Evolutionary conservation across 805 yeast species (phyloP), one percentile per base, ranked within the genome.

Genomic region (Teunomyces stri): DNA sequence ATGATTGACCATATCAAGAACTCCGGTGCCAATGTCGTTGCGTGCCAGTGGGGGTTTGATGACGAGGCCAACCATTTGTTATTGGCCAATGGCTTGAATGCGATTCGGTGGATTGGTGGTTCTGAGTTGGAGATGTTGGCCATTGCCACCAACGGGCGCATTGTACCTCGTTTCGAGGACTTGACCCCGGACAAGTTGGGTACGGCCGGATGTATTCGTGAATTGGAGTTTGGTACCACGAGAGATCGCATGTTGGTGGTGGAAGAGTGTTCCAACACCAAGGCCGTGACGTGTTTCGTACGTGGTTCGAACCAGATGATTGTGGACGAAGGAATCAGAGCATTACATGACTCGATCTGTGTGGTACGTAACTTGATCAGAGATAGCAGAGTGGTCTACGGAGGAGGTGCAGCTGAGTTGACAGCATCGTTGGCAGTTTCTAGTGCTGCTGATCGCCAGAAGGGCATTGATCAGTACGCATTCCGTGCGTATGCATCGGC

Each of bases 21-120:
- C 21, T 78, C 96, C 0, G 98, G 98, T 36, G 98, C 99, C 25
- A 92, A 91, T 66, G 81, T 92, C 47, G 99, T 92, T 44, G 92
- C 95, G 34, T 94, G 99, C 72, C 99, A 92, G 74, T 92, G 99
- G 99, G 99, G 99, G 13, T 94, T 92, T 60, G 99, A 92, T 68
- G 99, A 92, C 67, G 99, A 92, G 74, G 98, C 98, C 36, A 92
- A 92, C 70, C 97, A 94, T 69, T 72, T 94, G 64, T 76, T 94
- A 50, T 75, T 91, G 57, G 87, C 92, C 59, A 89, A 92, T 68
- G 80, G 88, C 37, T 78, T 94, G 53, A 96, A 97, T 33, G 98
- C 98, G 20, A 94, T 94, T 35, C 84, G 99, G 74, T 94, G 99
- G 99, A 96, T 94, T 44, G 99, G 98, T 51, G 99, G 98, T 38